Conservation (phyloP, 345 rosid species). For the Euclidium syriacum region DNA sequence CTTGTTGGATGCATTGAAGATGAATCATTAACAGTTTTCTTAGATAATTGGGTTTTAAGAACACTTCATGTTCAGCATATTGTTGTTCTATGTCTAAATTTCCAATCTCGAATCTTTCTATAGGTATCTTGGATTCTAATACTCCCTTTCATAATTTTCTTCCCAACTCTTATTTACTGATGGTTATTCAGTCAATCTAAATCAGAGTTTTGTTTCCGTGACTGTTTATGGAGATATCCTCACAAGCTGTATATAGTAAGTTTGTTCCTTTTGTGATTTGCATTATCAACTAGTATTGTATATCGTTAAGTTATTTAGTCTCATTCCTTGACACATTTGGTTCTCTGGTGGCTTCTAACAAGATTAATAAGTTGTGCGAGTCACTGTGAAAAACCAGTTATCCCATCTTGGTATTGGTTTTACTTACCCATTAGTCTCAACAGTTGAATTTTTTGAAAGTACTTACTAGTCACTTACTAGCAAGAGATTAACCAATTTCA, state of each 20-base stretch:
- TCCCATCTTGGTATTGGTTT: not conserved
- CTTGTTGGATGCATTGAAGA: conserved; percentile 1
- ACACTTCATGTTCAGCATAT: not conserved
- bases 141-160: too few species aligned
- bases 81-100: not conserved
- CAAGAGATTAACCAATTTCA: not conserved
- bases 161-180: not conserved
- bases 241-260: not conserved
- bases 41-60: not conserved
- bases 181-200: not conserved
- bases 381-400: not conserved
- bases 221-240: not conserved
- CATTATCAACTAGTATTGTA: not conserved
- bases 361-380: not conserved
- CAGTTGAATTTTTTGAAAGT: not conserved
- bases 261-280: not conserved
- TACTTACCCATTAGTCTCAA: not conserved
- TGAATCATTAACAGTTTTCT: not conserved
- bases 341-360: not conserved
- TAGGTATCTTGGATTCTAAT: too few species aligned
- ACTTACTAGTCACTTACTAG: not conserved
- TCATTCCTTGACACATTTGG: not conserved
- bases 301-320: not conserved
- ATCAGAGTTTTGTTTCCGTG: not conserved
- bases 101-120: too few species aligned